These are phyloP conservation scores for Amoeboradix gromovi DNA, from an alignment of 371 early-diverging fungal species.

Conservation along the genomic window DNA sequence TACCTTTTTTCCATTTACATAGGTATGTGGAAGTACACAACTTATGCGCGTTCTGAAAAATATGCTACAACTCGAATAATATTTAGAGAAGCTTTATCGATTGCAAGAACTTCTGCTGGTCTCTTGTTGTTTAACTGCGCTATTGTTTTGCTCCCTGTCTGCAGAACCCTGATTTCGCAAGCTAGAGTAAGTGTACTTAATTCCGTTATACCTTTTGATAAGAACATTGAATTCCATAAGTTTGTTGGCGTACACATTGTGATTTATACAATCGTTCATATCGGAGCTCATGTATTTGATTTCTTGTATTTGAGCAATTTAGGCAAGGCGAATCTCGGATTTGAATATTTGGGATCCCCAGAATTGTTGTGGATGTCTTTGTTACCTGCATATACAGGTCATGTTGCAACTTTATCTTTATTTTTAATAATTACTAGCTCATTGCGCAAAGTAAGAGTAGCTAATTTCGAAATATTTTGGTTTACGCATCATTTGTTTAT, in stretches of 20 bases:
- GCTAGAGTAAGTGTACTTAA: slow-evolving; percentile 35
- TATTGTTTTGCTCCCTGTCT: slow-evolving; percentile 44
- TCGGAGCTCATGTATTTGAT: slow-evolving; percentile 13
- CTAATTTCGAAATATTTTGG: slow-evolving; percentile 37
- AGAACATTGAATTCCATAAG: slow-evolving; percentile 49
- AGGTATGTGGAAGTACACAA: not conserved
- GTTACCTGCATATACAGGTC: slow-evolving; percentile 47
- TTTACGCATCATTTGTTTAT: slow-evolving; percentile 38
- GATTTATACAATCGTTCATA: slow-evolving; percentile 36
- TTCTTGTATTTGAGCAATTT: slow-evolving; percentile 28
- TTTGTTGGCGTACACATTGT: slow-evolving; percentile 38
- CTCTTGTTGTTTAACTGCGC: slow-evolving; percentile 23
- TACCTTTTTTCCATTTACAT: not conserved
- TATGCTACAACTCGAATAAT: not conserved
- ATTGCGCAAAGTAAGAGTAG: slow-evolving; percentile 19
- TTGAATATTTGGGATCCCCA: slow-evolving; percentile 4
- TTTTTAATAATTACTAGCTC: slow-evolving; percentile 37
- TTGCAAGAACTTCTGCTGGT: not conserved
- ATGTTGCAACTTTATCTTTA: slow-evolving; percentile 32
- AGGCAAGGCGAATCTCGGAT: slow-evolving; percentile 10
- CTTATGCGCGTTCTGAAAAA: not conserved
- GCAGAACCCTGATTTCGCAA: slow-evolving; percentile 39
- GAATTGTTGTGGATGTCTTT: slow-evolving; percentile 20
- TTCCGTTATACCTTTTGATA: slow-evolving; percentile 43
- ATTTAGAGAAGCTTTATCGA: not conserved